Evolutionary conservation across 1,139 yeast species (phyloP), one percentile per base, ranked within the genome.

Genomic region (Taphrina communis): DNA sequence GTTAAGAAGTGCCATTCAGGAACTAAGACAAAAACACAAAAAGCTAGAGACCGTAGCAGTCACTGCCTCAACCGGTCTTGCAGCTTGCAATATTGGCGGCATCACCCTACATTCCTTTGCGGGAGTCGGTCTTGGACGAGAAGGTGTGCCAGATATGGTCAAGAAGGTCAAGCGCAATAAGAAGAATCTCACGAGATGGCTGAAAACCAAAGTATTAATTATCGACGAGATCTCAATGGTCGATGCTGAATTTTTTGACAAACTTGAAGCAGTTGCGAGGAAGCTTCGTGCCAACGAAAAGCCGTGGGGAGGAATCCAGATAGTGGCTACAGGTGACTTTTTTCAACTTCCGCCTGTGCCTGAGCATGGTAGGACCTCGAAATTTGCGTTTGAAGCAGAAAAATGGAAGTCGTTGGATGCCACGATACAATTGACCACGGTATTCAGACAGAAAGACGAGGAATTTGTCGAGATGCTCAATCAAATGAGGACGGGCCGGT

Each of bases 31-130:
- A 68, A 82, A 86, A 75, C 82, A 82, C 0, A 76, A 75, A 1
- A 84, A 69, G 31, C 51, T 60, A 7, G 74, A 85, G 0, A 76
- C 81, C 14, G 92, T 92, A 0, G 95, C 91, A 0, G 90, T 91
- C 1, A 91, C 97, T 0, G 97, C 97, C 0, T 88, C 96, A 0
- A 92, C 97, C 0, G 97, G 97, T 0, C 80, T 92, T 55, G 97
- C 97, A 0, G 97, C 97, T 0, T 89, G 94, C 75, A 90, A 91
- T 76, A 88, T 92, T 70, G 96, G 97, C 4, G 97, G 97, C 31
- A 84, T 84, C 53, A 92, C 97, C 0, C 78, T 92, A 1, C 97
- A 92, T 76, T 87, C 95, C 35, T 91, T 87, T 79, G 87, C 96
- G 0, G 97, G 97, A 0, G 87, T 91, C 50, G 97, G 97, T 0